phyloP scores from a whole-genome alignment of 345 rosid genomes.

The Cardiospermum halicacabum region DNA sequence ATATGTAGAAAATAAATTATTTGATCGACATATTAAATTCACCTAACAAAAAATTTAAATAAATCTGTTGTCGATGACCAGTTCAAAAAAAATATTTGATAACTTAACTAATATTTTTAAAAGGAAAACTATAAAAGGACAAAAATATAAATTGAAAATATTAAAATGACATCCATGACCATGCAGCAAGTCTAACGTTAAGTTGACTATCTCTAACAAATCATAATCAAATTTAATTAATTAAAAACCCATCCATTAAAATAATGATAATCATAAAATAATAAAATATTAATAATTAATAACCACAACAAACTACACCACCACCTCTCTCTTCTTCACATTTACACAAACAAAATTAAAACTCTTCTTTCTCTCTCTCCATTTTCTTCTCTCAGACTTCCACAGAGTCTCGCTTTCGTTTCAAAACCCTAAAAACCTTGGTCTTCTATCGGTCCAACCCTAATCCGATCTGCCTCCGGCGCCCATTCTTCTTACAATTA shows the following conservation, averaged over 20 bases:
- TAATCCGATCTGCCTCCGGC: conserved; percentile 18
- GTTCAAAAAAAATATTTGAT: too few species aligned
- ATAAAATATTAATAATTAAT: too few species aligned
- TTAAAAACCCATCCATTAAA: conserved; percentile 27
- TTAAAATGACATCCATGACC: conserved; percentile 60
- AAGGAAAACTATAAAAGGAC: background rate
- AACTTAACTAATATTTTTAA: too few species aligned
- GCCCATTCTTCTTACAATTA: conserved; percentile 9
- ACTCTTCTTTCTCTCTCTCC: background rate
- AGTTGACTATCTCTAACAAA: conserved; percentile 49
- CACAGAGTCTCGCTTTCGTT: background rate
- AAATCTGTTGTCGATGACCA: too few species aligned
- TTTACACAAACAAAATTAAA: too few species aligned
- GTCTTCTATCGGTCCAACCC: conserved; percentile 19
- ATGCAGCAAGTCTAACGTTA: conserved; percentile 73
- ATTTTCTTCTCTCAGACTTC: background rate
- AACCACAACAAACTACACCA: conserved; percentile 1
- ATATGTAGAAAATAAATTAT: too few species aligned
- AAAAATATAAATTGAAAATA: conserved; percentile 7
- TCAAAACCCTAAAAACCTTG: conserved; percentile 26
- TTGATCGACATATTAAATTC: too few species aligned
- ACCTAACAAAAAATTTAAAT: too few species aligned
- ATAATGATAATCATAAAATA: conserved; percentile 6
- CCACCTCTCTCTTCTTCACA: background rate
- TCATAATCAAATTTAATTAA: conserved; percentile 22